Evolutionary conservation across 495 filamentous ascomycete genomes (phyloP), one percentile per base, ranked within the genome.

Genomic region (Endocarpon pusillum): DNA sequence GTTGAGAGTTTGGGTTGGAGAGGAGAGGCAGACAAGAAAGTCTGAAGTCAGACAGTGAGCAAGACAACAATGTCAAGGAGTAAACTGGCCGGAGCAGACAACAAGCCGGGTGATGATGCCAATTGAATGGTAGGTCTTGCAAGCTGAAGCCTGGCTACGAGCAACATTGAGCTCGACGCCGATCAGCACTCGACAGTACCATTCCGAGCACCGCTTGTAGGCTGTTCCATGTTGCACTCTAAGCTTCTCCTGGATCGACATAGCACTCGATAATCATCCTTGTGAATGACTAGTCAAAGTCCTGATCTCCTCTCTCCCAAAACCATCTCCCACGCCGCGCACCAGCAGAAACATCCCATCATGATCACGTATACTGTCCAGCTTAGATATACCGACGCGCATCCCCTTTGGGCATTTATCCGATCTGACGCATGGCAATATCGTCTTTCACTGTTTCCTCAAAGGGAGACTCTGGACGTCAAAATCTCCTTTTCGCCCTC

Each of bases 341-440:
- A 51, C 53, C 48, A 53, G 46, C 38, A 20, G 40, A 30, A 50
- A 50, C 48, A 49, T 58, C 54, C 54, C 22, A 23, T 46, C 34
- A 33, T 52, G 53, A 61, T 54, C 52, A 44, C 54, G 58, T 53
- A 46, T 47, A 45, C 40, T 34, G 33, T 42, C 55, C 61, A 62
- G 61, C 61, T 56, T 57, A 27, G 48, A 53, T 41, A 42, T 53
- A 59, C 59, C 47, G 61, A 64, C 61, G 58, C 56, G 49, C 46
- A 44, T 44, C 42, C 53, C 48, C 32, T 55, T 30, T 19, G 49
- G 48, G 33, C 41, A 50, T 32, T 42, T 49, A 31, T 17, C 28
- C 28, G 19, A 31, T 43, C 37, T 36, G 39, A 52, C 48, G 49
- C 58, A 64, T 64, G 57, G 56, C 57, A 39, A 33, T 41, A 52